Conservation (phyloP, 1,284 basidiomycete species). For the Anthracocystis walkeri region DNA sequence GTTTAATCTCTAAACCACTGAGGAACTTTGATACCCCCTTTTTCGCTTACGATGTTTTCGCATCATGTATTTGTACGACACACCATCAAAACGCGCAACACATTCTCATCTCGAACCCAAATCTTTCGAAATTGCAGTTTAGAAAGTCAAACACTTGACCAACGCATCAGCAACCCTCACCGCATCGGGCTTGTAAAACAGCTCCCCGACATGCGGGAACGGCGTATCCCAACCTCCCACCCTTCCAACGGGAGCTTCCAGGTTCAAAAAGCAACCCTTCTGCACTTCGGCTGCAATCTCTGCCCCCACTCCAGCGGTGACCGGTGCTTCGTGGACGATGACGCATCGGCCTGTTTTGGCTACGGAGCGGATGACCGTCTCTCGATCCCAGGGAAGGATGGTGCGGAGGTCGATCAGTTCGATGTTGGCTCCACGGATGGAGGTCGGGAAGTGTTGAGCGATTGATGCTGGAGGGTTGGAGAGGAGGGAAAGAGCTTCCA, state of each 20-base stretch:
- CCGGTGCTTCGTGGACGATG: constrained; percentile 63
- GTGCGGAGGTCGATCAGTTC: constrained; percentile 92
- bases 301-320: constrained; percentile 59
- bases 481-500: constrained; percentile 80
- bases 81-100: not conserved
- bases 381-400: constrained; percentile 88
- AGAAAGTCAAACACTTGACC: constrained; percentile 44
- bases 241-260: constrained; percentile 54
- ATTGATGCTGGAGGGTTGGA: constrained; percentile 77
- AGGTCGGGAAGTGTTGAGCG: constrained; percentile 77
- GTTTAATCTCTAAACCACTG: constrained; percentile 22
- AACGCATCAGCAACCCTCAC: constrained; percentile 55
- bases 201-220: constrained; percentile 59
- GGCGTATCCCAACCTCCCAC: constrained; percentile 61
- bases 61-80: constrained; percentile 16
- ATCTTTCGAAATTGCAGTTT: constrained; percentile 2
- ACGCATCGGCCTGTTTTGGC: constrained; percentile 62
- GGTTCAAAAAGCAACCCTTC: constrained; percentile 57
- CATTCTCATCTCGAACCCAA: not conserved
- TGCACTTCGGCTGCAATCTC: constrained; percentile 62
- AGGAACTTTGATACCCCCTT: too few relatives aligned
- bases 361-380: constrained; percentile 70
- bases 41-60: too few relatives aligned
- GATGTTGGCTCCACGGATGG: constrained; percentile 79
- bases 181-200: constrained; percentile 61